Conservation (phyloP, 2,329 filamentous ascomycete genomes). For the Seiridium cupressi region DNA sequence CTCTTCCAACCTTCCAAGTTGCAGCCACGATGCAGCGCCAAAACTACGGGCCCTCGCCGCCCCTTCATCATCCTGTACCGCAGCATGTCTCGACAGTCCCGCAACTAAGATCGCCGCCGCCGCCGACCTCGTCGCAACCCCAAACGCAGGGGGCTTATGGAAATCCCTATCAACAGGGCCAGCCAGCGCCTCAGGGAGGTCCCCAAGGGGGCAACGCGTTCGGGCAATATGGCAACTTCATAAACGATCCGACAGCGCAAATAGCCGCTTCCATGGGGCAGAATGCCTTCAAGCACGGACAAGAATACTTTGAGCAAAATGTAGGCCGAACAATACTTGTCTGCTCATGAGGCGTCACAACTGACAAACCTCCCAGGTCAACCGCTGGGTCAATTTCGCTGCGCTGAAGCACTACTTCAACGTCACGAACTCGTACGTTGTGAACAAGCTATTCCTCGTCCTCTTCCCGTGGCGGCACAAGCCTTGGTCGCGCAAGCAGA, state of each 20-base stretch:
- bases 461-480: conserved; percentile 97
- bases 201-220: conserved; percentile 55
- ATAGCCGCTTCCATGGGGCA: conserved; percentile 94
- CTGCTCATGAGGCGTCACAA: background rate
- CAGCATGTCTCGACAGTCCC: conserved; percentile 98
- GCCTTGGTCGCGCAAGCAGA: conserved; percentile 92
- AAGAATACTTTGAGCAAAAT: conserved; percentile 94
- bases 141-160: conserved; percentile 67
- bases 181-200: conserved; percentile 30
- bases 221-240: conserved; percentile 84
- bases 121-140: conserved; percentile 67
- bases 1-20: background rate
- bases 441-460: conserved; percentile 89
- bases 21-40: conserved; percentile 74
- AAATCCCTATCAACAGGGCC: conserved; percentile 71
- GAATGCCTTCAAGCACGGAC: conserved; percentile 84
- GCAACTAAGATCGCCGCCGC: conserved; percentile 90
- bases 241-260: conserved; percentile 92
- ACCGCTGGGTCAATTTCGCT: conserved; percentile 82
- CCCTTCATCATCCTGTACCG: conserved; percentile 93
- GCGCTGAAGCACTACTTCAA: conserved; percentile 99
- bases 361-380: conserved; percentile 36
- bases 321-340: conserved; percentile 47
- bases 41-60: conserved; percentile 83
- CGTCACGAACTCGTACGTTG: conserved; percentile 94